Percentiles rank a stretch among this genome's conserved stretches.
These are phyloP conservation scores for Arxiozyma telluris DNA, from an alignment of 1,139 yeast genomes.

Conservation along the genomic window DNA sequence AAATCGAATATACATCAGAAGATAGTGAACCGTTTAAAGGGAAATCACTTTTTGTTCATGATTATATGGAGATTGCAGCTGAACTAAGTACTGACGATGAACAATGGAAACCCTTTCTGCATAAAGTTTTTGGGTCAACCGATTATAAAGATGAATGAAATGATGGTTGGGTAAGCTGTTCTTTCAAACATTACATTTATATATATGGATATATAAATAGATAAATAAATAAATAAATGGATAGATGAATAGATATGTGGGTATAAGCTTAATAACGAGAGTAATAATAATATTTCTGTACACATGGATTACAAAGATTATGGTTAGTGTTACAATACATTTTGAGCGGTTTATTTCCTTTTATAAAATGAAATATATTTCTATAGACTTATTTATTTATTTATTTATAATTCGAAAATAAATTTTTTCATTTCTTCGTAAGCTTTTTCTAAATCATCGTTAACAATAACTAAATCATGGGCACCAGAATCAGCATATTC, in stretches of 20 bases:
- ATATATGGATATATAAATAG: too few relatives aligned
- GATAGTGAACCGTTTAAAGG: constrained; percentile 44
- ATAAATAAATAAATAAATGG: too few relatives aligned
- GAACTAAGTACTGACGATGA: constrained; percentile 36
- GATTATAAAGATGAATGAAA: constrained; percentile 25
- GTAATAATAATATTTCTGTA: too few relatives aligned
- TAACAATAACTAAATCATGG: constrained; percentile 80
- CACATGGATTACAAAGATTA: too few relatives aligned
- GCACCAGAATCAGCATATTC: constrained; percentile 86
- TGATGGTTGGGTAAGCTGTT: constrained; percentile 17
- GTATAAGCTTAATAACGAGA: not conserved
- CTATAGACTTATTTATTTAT: not conserved
- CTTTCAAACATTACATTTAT: too few relatives aligned
- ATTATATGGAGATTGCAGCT: constrained; percentile 53
- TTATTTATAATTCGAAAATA: constrained; percentile 35
- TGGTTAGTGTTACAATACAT: too few relatives aligned
- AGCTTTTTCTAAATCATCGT: constrained; percentile 86
- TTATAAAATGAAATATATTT: not conserved
- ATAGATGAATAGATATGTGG: too few relatives aligned
- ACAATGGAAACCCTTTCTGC: constrained; percentile 35
- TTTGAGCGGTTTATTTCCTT: not conserved
- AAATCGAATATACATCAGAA: constrained; percentile 62
- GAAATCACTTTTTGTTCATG: constrained; percentile 46
- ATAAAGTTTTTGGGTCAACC: constrained; percentile 53
- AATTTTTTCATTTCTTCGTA: constrained; percentile 71